Percentiles rank a stretch among this genome's conserved stretches.
phyloP scores from a whole-genome alignment of 1,284 basidiomycete species.

The Leccinum solheimii region DNA sequence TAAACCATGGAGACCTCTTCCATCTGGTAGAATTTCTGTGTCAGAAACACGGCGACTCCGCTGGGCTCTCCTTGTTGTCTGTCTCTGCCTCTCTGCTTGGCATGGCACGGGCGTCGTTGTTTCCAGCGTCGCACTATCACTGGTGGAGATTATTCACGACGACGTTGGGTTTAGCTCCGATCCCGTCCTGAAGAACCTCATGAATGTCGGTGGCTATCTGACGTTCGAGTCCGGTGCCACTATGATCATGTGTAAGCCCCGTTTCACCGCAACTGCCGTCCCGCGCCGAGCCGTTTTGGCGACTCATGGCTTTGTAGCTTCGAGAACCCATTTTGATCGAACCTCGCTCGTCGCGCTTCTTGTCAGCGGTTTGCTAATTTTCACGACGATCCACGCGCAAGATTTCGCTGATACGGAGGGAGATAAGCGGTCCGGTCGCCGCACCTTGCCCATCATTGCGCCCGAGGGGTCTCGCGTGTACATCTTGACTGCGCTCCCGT shows the following conservation, averaged over 20 bases:
- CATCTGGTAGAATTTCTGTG: slow-evolving; percentile 32
- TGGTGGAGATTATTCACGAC: slow-evolving; percentile 31
- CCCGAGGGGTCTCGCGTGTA: slow-evolving; percentile 28
- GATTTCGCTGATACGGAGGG: slow-evolving; percentile 46
- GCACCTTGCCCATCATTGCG: slow-evolving; percentile 41
- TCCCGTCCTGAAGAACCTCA: slow-evolving; percentile 32
- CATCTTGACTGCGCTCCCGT: slow-evolving; percentile 16
- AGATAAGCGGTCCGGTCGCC: slow-evolving; percentile 38
- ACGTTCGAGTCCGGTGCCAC: slow-evolving; percentile 37
- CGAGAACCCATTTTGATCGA: slow-evolving; percentile 12
- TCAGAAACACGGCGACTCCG: slow-evolving; percentile 27
- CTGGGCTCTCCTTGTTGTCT: slow-evolving; percentile 31
- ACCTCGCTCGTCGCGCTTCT: slow-evolving; percentile 25
- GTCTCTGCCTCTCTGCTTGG: slow-evolving; percentile 25
- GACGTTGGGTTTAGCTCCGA: slow-evolving; percentile 24
- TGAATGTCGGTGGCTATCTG: slow-evolving; percentile 32
- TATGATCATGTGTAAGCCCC: slow-evolving; percentile 32
- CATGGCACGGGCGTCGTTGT: slow-evolving; percentile 26
- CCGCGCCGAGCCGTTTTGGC: background rate
- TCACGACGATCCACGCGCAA: slow-evolving; percentile 42
- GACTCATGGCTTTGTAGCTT: slow-evolving; percentile 1
- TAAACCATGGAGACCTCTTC: slow-evolving; percentile 39
- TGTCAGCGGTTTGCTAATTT: slow-evolving; percentile 35
- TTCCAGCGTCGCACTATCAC: slow-evolving; percentile 19
- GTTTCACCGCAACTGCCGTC: background rate